Evolutionary conservation across 257 asterid genomes (phyloP).

Genomic region (Ballota nigra): DNA sequence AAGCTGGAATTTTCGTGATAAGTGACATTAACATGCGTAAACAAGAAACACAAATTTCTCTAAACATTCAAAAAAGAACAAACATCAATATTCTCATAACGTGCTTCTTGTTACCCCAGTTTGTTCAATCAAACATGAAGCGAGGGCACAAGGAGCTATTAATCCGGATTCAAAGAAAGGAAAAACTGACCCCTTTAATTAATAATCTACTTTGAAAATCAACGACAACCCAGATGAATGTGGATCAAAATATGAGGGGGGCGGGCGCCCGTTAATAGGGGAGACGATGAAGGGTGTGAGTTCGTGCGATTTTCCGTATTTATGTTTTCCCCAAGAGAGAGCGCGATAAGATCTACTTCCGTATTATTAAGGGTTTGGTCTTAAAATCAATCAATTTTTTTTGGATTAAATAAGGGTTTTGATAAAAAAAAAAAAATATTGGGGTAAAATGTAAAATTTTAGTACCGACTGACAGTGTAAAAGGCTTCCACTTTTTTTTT

Average conservation of each 20-base stretch:
- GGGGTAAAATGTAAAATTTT: too few species aligned
- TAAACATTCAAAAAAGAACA: not conserved
- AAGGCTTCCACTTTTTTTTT: too few species aligned
- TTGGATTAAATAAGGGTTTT: not conserved
- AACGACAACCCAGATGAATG: slow-evolving; percentile 15
- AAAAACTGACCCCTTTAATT: slow-evolving; percentile 27
- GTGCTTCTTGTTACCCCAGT: not conserved
- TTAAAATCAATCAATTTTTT: not conserved
- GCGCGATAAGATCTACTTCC: slow-evolving; percentile 17
- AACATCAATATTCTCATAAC: not conserved
- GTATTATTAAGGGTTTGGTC: slow-evolving; percentile 5
- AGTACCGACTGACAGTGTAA: too few species aligned
- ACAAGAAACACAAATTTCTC: slow-evolving; percentile 14
- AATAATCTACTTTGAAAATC: not conserved
- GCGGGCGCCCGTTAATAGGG: slow-evolving; percentile 40
- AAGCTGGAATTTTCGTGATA: slow-evolving; percentile 16
- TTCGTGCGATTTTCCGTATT: not conserved
- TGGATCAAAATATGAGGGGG: slow-evolving; percentile 21
- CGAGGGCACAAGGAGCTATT: slow-evolving; percentile 7
- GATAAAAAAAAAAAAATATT: not conserved
- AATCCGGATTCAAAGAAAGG: slow-evolving; percentile 10
- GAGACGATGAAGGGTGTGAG: slow-evolving; percentile 34
- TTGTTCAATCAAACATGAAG: slow-evolving; percentile 9
- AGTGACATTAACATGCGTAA: not conserved
- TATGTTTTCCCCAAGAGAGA: not conserved